Evolutionary conservation across 805 yeast species (phyloP), one percentile per base, ranked within the genome.

Genomic region (Clavispora santaluciae): DNA sequence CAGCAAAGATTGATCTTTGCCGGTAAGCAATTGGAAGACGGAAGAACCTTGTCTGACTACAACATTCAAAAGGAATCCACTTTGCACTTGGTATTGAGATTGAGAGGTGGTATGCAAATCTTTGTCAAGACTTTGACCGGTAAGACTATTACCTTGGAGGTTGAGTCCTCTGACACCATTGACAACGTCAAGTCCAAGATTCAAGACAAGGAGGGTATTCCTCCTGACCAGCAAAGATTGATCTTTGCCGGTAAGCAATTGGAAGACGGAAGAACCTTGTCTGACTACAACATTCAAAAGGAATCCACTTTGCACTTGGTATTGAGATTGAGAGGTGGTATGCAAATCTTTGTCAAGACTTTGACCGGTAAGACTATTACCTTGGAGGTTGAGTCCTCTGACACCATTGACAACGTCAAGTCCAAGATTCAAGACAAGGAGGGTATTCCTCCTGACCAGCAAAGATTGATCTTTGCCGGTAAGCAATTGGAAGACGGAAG

Each of bases 331-430:
- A 86, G 95, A 81, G 95, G 91, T 79, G 38, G 38, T 33, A 58
- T 57, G 62, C 63, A 59, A 46, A 58, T 58, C 37, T 57, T 56
- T 46, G 63, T 57, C 43, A 76, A 76, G 61, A 76, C 81, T 26
- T 66, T 77, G 54, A 77, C 82, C 20, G 82, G 82, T 61, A 77
- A 76, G 65, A 77, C 81, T 31, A 76, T 77, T 47, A 90, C 97
- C 68, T 81, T 90, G 56, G 97, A 90, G 78, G 97, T 89, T 56
- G 96, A 90, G 77, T 88, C 97, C 51, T 87, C 96, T 46, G 97
- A 90, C 79, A 88, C 96, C 51, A 88, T 91, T 66, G 96, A 89
- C 80, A 88, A 87, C 62, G 96, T 90, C 50, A 68, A 66, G 59
- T 57, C 69, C 23, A 66, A 68, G 56, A 64, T 66, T 31, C 71